Percentiles rank a stretch among this genome's conserved stretches.
Conservation (phyloP, 441 rosid genomes). For the Gossypium lobatum region DNA sequence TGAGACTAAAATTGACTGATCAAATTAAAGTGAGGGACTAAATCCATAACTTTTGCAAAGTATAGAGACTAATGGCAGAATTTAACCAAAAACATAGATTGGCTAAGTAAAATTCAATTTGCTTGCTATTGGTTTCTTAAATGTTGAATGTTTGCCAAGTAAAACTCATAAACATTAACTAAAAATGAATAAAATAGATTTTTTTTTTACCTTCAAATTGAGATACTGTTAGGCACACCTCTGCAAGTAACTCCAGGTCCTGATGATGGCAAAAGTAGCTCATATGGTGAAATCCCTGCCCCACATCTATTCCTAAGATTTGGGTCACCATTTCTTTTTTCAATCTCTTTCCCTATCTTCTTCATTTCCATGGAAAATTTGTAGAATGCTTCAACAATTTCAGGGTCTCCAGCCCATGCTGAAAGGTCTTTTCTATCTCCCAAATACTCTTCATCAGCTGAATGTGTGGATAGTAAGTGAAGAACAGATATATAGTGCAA, state of each 20-base stretch:
- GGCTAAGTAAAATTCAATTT: background rate
- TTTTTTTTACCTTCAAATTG: background rate
- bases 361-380: conserved; percentile 1
- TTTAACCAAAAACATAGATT: background rate
- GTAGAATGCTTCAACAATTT: background rate
- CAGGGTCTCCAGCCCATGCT: background rate
- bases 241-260: background rate
- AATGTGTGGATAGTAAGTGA: background rate
- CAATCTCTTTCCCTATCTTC: background rate
- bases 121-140: background rate
- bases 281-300: background rate
- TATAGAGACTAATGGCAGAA: too few species aligned
- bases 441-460: conserved; percentile 9
- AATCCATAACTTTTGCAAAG: too few species aligned
- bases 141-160: background rate
- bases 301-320: conserved; percentile 4
- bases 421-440: conserved; percentile 4
- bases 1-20: too few species aligned
- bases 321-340: background rate
- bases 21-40: too few species aligned
- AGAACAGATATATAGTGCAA: conserved; percentile 14
- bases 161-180: background rate
- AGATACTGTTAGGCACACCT: background rate
- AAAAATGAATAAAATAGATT: background rate
- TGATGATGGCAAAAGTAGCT: background rate